These are phyloP conservation scores for Blastobotrys indianensis DNA, from an alignment of 1,139 yeast genomes.

Conservation along the genomic window DNA sequence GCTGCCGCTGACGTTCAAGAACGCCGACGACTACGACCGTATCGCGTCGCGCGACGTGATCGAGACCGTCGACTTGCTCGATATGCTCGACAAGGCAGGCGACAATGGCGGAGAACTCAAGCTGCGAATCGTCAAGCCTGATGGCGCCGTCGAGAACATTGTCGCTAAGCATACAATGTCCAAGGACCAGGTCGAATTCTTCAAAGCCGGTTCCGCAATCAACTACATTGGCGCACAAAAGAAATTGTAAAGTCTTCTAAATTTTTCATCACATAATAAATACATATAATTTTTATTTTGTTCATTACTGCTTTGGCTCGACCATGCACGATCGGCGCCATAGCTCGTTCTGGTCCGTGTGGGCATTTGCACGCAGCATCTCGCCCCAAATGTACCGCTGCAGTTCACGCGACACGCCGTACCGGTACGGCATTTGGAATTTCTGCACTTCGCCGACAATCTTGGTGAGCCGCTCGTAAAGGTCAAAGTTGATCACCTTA, in stretches of 20 bases:
- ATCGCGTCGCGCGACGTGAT: constrained; percentile 71
- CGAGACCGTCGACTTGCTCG: constrained; percentile 70
- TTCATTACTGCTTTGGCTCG: constrained; percentile 27
- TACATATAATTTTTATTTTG: constrained; percentile 1
- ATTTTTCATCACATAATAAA: neutral
- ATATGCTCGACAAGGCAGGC: constrained; percentile 75
- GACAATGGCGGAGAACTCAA: constrained; percentile 77
- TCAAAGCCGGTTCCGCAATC: constrained; percentile 96
- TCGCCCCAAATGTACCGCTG: constrained; percentile 34
- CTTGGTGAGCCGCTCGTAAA: constrained; percentile 67
- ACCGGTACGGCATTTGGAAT: constrained; percentile 56
- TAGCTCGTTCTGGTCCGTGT: constrained; percentile 30
- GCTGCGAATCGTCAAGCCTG: constrained; percentile 66
- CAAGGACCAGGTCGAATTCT: constrained; percentile 88
- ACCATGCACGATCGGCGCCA: constrained; percentile 37
- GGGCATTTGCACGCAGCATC: constrained; percentile 30
- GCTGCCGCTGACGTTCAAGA: constrained; percentile 85
- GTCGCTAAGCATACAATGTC: constrained; percentile 93
- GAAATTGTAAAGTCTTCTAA: neutral
- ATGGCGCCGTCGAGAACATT: constrained; percentile 66
- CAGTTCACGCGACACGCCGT: constrained; percentile 24
- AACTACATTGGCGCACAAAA: constrained; percentile 68
- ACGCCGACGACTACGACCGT: constrained; percentile 82
- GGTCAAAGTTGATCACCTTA: constrained; percentile 72
- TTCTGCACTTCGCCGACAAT: constrained; percentile 74